Conservation (phyloP, 2,329 filamentous ascomycete genomes). For the Penicillium psychrosexuale region DNA sequence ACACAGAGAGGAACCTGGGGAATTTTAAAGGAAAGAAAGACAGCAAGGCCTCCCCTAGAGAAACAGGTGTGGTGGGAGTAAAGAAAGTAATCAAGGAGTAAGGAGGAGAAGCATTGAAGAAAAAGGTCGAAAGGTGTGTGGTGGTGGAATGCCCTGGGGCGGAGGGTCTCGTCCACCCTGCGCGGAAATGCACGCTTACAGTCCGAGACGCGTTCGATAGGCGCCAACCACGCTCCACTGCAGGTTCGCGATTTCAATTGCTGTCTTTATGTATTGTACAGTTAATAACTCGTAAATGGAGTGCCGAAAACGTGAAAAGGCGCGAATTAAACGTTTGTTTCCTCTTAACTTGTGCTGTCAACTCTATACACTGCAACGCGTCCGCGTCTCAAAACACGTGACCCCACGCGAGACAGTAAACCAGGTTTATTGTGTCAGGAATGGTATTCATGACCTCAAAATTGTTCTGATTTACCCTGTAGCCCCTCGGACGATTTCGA, state of each 20-base stretch:
- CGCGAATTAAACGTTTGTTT: constrained; percentile 1
- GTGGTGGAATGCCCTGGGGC: constrained; percentile 36
- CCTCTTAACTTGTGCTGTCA: background rate
- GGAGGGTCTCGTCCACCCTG: constrained; percentile 33
- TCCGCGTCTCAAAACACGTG: constrained; percentile 11
- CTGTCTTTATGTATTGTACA: background rate
- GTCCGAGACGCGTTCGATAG: constrained; percentile 42
- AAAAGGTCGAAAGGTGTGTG: constrained; percentile 28
- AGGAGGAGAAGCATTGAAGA: constrained; percentile 22
- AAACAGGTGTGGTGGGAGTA: constrained; percentile 21
- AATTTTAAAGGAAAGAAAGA: constrained; percentile 15
- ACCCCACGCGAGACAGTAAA: constrained; percentile 9
- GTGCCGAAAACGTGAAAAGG: background rate
- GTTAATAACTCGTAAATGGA: background rate
- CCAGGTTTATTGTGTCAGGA: constrained; percentile 5
- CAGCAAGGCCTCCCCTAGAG: constrained; percentile 4
- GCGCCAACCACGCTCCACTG: constrained; percentile 37
- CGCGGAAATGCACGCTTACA: constrained; percentile 43
- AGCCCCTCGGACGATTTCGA: background rate
- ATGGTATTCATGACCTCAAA: constrained; percentile 2
- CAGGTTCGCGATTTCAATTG: constrained; percentile 14
- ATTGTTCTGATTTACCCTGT: background rate
- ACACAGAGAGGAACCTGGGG: constrained; percentile 15
- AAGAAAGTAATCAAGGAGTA: constrained; percentile 24
- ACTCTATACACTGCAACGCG: constrained; percentile 5